Conservation (phyloP, 2,329 filamentous ascomycete species). For the Mollisiaceae sp. region DNA sequence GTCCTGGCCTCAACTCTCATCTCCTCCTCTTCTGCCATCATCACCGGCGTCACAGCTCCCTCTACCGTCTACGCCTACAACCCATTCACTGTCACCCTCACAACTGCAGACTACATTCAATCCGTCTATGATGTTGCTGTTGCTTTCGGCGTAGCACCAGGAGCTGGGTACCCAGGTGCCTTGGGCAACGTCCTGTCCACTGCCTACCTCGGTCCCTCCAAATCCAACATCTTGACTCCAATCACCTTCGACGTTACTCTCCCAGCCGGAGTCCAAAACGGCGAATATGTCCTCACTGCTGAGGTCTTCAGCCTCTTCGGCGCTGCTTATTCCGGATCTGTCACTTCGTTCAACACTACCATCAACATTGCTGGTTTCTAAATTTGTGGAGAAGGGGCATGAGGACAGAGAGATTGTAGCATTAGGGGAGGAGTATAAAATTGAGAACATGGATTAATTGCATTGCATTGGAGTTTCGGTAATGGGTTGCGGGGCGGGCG, state of each 20-base stretch:
- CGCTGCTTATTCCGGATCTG: not conserved
- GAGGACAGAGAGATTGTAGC: not conserved
- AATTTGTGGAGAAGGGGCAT: not conserved
- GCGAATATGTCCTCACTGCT: constrained; percentile 13
- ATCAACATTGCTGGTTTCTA: constrained; percentile 16
- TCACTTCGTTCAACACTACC: constrained; percentile 15
- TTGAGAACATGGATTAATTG: not conserved
- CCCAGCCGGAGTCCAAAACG: not conserved
- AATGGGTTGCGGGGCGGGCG: not conserved
- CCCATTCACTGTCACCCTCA: constrained; percentile 32
- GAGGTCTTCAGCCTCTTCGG: constrained; percentile 21
- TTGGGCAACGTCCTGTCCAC: constrained; percentile 30
- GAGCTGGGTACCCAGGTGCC: constrained; percentile 21
- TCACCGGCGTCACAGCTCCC: constrained; percentile 33
- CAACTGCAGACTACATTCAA: constrained; percentile 33
- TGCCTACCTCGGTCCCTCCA: constrained; percentile 31
- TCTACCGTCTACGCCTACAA: constrained; percentile 31
- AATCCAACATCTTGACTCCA: constrained; percentile 22
- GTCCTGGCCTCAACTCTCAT: constrained; percentile 18
- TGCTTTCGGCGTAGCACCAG: constrained; percentile 29
- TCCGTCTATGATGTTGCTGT: constrained; percentile 32
- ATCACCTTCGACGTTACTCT: constrained; percentile 18
- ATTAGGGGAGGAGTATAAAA: not conserved
- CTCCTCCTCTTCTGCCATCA: constrained; percentile 29
- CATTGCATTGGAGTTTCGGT: not conserved